Conservation (phyloP, 2,329 filamentous ascomycete species). For the Stemphylium lycopersici region DNA sequence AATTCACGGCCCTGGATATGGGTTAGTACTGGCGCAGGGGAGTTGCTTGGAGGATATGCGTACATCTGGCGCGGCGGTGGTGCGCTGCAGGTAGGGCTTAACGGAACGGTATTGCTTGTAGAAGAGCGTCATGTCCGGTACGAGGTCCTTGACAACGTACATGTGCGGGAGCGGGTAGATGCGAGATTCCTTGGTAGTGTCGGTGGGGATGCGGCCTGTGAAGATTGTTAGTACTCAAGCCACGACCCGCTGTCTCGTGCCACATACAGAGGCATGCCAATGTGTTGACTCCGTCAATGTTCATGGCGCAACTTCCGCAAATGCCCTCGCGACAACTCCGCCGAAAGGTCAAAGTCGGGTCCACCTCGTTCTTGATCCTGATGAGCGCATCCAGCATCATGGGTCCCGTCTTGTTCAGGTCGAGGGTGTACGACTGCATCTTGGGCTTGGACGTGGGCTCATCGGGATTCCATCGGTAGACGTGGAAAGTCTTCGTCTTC, state of each 20-base stretch:
- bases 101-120: slow-evolving; percentile 99
- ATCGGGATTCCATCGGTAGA: slow-evolving; percentile 99
- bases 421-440: slow-evolving; percentile 94
- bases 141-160: slow-evolving; percentile 98
- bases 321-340: slow-evolving; percentile 97
- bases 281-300: slow-evolving; percentile 99
- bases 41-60: slow-evolving; percentile 46
- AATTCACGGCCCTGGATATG: slow-evolving; percentile 79
- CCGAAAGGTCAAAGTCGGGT: slow-evolving; percentile 95
- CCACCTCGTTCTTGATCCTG: slow-evolving; percentile 98
- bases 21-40: slow-evolving; percentile 21
- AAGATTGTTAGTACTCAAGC: slow-evolving; percentile 14
- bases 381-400: slow-evolving; percentile 98
- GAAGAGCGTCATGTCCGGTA: slow-evolving; percentile 96
- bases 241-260: not conserved
- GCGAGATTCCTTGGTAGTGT: slow-evolving; percentile 80
- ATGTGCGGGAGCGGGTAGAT: slow-evolving; percentile 98
- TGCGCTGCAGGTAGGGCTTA: slow-evolving; percentile 95
- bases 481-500: slow-evolving; percentile 90
- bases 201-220: slow-evolving; percentile 88
- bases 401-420: slow-evolving; percentile 98
- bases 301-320: slow-evolving; percentile 98
- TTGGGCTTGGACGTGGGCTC: slow-evolving; percentile 87
- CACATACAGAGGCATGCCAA: slow-evolving; percentile 93
- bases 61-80: slow-evolving; percentile 83